These are phyloP conservation scores for Golubevia sp. DNA, from an alignment of 1,284 basidiomycete species.

Conservation along the genomic window DNA sequence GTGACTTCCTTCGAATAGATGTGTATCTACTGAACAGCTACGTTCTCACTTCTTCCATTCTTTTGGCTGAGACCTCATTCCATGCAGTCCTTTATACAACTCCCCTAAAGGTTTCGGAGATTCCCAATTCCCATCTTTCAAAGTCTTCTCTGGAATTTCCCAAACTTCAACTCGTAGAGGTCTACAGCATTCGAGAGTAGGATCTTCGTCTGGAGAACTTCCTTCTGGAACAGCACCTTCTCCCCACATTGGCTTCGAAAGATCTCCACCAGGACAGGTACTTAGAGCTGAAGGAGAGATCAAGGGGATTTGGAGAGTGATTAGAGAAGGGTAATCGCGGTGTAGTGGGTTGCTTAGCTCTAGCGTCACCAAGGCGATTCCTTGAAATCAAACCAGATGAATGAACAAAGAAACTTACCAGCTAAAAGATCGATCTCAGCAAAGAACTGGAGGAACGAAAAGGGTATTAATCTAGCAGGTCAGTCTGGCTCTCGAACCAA, in stretches of 20 bases:
- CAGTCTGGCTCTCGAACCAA: too few species aligned
- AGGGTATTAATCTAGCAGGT: too few species aligned
- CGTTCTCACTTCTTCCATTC: neutral
- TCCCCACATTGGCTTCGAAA: constrained; percentile 21
- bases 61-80: neutral
- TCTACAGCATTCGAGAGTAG: constrained; percentile 18
- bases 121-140: neutral
- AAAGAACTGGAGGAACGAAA: constrained; percentile 20
- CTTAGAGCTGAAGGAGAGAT: constrained; percentile 16
- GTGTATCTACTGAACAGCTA: too few species aligned
- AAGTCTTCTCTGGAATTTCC: neutral
- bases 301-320: too few species aligned
- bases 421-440: constrained; percentile 19
- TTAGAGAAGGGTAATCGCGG: too few species aligned
- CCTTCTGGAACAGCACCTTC: constrained; percentile 10
- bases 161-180: constrained; percentile 21
- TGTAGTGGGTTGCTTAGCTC: too few species aligned
- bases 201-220: constrained; percentile 10
- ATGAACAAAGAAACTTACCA: too few species aligned
- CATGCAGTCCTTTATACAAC: neutral
- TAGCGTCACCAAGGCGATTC: too few species aligned
- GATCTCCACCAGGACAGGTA: constrained; percentile 19
- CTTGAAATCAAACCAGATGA: too few species aligned
- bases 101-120: neutral
- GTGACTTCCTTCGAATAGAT: too few species aligned